phyloP scores from a whole-genome alignment of 2,329 filamentous ascomycete species.

The Aspergillus sp. region DNA sequence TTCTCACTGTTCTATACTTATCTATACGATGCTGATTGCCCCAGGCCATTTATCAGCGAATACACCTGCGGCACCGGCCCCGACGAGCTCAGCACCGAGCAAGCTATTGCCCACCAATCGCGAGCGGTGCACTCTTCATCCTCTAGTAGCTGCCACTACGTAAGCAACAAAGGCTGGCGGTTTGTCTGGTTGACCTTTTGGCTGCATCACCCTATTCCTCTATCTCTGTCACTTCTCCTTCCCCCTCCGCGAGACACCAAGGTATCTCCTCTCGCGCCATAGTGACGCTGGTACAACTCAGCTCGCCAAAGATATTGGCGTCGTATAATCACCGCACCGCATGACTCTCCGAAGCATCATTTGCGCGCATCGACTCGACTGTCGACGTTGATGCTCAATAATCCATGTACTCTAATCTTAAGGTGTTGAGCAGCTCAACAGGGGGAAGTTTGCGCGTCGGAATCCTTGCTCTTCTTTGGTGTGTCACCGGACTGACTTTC shows the following conservation, averaged over 20 bases:
- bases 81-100: constrained; percentile 9
- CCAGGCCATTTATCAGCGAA: constrained; percentile 14
- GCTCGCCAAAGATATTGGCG: constrained; percentile 14
- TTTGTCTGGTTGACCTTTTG: constrained; percentile 18
- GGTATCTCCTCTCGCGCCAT: constrained; percentile 10
- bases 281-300: constrained; percentile 14
- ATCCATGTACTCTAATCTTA: constrained; percentile 2
- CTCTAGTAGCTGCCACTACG: constrained; percentile 13
- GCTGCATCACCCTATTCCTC: constrained; percentile 14
- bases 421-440: background rate
- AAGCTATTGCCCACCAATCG: constrained; percentile 3
- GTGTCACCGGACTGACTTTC: constrained; percentile 11
- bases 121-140: background rate
- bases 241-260: constrained; percentile 13
- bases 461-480: constrained; percentile 11
- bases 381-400: constrained; percentile 5
- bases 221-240: constrained; percentile 14
- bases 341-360: constrained; percentile 13
- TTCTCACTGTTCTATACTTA: background rate
- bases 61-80: constrained; percentile 18
- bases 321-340: constrained; percentile 10
- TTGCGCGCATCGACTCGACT: constrained; percentile 13
- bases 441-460: background rate
- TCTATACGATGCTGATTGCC: background rate
- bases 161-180: constrained; percentile 18